Percentiles rank a stretch among this genome's conserved stretches.
phyloP scores from a whole-genome alignment of 208 protist species.

The Crithidia acanthocephali region DNA sequence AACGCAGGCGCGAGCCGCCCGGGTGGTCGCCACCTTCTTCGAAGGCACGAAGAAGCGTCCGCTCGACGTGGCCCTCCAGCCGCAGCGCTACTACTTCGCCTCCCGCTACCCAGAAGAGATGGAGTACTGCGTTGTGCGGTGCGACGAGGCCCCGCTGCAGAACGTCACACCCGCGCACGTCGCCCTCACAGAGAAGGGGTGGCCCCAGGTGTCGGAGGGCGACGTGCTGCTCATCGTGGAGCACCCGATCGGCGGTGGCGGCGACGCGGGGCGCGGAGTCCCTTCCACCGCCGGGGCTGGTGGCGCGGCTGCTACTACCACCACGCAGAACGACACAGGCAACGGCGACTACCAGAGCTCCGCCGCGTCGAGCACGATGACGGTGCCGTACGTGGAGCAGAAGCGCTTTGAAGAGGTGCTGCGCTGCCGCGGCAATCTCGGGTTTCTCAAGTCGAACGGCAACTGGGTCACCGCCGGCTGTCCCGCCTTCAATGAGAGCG shows the following conservation, averaged over 20 bases:
- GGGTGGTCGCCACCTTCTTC: slow-evolving; percentile 84
- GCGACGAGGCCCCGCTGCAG: slow-evolving; percentile 66
- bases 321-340: background rate
- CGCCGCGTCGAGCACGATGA: background rate
- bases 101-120: slow-evolving; percentile 85
- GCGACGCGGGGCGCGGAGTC: background rate
- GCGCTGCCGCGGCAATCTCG: slow-evolving; percentile 67
- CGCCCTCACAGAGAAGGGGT: slow-evolving; percentile 72
- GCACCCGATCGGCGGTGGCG: slow-evolving; percentile 63
- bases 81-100: slow-evolving; percentile 76
- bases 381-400: slow-evolving; percentile 42
- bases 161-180: slow-evolving; percentile 81
- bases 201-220: slow-evolving; percentile 77
- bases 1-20: slow-evolving; percentile 30
- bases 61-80: slow-evolving; percentile 70
- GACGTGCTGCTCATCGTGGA: slow-evolving; percentile 89
- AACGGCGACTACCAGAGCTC: background rate
- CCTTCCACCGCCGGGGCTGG: background rate
- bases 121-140: slow-evolving; percentile 92
- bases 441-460: slow-evolving; percentile 79
- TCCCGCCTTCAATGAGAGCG: slow-evolving; percentile 88
- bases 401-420: slow-evolving; percentile 93
- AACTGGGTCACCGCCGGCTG: slow-evolving; percentile 73
- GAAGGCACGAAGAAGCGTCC: slow-evolving; percentile 87
- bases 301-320: background rate